These are phyloP conservation scores for Pythium periplocum DNA, from an alignment of 352 stramenopile genomes.

Conservation along the genomic window DNA sequence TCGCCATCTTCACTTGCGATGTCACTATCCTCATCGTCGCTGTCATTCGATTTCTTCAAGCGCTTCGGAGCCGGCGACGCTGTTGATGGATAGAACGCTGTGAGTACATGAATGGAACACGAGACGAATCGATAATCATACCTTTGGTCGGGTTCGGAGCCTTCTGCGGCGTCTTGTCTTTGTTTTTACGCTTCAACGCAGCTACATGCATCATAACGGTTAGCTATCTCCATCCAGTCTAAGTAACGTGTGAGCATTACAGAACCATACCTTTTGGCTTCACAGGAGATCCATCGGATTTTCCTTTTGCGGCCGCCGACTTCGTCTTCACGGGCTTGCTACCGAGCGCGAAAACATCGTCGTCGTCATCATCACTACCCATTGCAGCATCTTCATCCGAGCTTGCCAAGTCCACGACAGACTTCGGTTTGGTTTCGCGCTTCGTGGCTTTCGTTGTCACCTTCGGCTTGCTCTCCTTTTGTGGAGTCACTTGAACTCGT, in stretches of 20 bases:
- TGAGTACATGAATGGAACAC: too few species aligned
- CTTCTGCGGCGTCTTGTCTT: slow-evolving; percentile 27
- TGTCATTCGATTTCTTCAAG: slow-evolving; percentile 23
- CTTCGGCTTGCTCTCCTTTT: slow-evolving; percentile 26
- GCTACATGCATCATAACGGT: slow-evolving; percentile 3
- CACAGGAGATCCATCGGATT: slow-evolving; percentile 14
- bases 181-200: slow-evolving; percentile 19
- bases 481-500: slow-evolving; percentile 40
- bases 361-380: slow-evolving; percentile 16
- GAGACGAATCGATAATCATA: too few species aligned
- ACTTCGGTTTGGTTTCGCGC: slow-evolving; percentile 11
- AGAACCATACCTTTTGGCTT: slow-evolving; percentile 22
- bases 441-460: slow-evolving; percentile 14
- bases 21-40: slow-evolving; percentile 12
- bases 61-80: slow-evolving; percentile 24
- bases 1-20: slow-evolving; percentile 2
- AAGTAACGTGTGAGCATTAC: slow-evolving; percentile 1
- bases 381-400: slow-evolving; percentile 33
- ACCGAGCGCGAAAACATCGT: slow-evolving; percentile 71
- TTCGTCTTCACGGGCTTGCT: slow-evolving; percentile 39
- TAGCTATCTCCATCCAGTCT: too few species aligned
- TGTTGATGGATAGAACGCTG: too few species aligned
- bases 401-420: slow-evolving; percentile 35
- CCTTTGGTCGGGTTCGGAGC: background rate
- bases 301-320: slow-evolving; percentile 16